phyloP scores from a whole-genome alignment of 2,329 filamentous ascomycete genomes.

The Aspergillus bombycis region DNA sequence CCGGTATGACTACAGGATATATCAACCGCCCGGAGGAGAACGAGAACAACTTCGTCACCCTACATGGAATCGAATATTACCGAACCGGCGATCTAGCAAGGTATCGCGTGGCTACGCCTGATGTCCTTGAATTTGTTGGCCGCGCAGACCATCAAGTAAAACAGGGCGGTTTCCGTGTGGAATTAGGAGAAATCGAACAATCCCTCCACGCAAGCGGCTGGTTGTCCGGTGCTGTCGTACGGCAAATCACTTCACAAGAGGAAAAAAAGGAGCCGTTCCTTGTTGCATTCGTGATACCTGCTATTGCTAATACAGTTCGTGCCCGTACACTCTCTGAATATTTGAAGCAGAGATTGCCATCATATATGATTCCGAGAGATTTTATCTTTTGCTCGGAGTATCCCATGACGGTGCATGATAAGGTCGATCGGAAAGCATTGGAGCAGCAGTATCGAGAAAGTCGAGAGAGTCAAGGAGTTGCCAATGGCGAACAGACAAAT shows the following conservation, averaged over 20 bases:
- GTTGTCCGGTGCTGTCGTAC: conserved; percentile 2
- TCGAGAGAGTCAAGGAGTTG: neutral
- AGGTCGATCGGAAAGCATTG: conserved; percentile 50
- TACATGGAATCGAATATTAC: conserved; percentile 70
- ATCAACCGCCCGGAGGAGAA: conserved; percentile 60
- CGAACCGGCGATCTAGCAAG: conserved; percentile 64
- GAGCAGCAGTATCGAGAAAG: neutral
- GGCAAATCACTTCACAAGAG: neutral
- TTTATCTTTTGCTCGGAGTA: conserved; percentile 68
- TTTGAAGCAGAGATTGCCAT: conserved; percentile 67
- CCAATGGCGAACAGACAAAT: neutral
- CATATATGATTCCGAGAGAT: conserved; percentile 70
- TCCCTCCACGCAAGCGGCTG: conserved; percentile 52
- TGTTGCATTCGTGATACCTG: conserved; percentile 14
- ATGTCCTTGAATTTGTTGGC: conserved; percentile 67
- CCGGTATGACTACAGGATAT: conserved; percentile 75
- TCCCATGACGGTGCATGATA: conserved; percentile 72
- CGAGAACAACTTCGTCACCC: conserved; percentile 66
- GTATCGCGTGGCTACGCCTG: neutral
- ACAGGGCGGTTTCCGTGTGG: conserved; percentile 85
- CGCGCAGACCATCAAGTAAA: conserved; percentile 83
- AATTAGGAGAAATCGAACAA: conserved; percentile 82
- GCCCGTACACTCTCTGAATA: conserved; percentile 63
- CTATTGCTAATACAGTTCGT: neutral
- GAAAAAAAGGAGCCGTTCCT: neutral